phyloP scores from a whole-genome alignment of 2,329 filamentous ascomycete species.

The Curvularia sp. region DNA sequence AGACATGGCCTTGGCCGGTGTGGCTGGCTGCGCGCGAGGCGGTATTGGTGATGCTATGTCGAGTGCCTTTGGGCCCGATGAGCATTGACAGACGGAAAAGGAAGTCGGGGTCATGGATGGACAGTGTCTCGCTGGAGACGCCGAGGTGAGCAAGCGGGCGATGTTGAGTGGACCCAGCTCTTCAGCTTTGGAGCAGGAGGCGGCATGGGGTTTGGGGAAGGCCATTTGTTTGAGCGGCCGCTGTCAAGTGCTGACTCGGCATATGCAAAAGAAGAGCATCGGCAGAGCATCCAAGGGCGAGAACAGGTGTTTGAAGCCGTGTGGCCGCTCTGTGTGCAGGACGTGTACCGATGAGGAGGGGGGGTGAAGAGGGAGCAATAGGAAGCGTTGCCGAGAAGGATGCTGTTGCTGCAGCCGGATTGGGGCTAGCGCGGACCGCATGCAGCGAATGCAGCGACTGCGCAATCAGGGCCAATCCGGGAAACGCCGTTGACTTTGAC shows the following conservation, averaged over 20 bases:
- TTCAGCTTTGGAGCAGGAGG: background rate
- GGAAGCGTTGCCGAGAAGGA: constrained; percentile 26
- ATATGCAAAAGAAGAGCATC: background rate
- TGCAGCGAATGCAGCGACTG: background rate
- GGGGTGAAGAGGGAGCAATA: constrained; percentile 20
- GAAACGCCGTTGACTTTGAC: constrained; percentile 1
- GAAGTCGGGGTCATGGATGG: background rate
- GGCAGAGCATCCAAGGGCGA: background rate
- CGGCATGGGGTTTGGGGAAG: background rate
- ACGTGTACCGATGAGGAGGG: constrained; percentile 26
- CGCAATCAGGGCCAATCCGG: background rate
- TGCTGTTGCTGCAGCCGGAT: constrained; percentile 10
- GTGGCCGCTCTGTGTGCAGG: constrained; percentile 15
- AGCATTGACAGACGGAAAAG: background rate
- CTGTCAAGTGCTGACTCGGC: constrained; percentile 9
- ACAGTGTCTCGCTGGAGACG: background rate
- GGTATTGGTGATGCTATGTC: background rate
- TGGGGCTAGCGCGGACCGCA: background rate
- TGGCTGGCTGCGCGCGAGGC: background rate
- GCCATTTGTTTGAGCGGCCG: background rate
- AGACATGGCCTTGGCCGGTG: background rate
- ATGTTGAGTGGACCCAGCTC: background rate
- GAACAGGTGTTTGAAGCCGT: constrained; percentile 31
- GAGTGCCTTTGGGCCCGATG: background rate
- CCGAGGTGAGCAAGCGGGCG: background rate